These are phyloP conservation scores for Solanum piurae DNA, from an alignment of 257 asterid genomes.

Conservation along the genomic window DNA sequence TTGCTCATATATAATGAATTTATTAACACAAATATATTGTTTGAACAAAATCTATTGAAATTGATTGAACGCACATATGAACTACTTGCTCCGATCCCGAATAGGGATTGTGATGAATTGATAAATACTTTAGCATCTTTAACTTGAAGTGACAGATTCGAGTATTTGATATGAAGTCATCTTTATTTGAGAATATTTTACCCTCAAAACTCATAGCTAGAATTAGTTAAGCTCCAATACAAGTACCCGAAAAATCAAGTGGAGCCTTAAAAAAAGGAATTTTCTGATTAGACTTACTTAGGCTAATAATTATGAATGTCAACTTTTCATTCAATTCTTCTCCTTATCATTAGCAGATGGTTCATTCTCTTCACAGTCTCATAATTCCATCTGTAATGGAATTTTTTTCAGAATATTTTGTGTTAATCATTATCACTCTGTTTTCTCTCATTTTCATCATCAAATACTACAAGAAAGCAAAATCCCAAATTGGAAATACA, in stretches of 20 bases:
- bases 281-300: background rate
- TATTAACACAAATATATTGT: background rate
- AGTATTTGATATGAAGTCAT: background rate
- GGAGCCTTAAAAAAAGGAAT: background rate
- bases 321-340: constrained; percentile 1
- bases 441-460: background rate
- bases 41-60: background rate
- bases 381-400: background rate
- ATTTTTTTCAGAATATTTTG: background rate
- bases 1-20: background rate
- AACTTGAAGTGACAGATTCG: background rate
- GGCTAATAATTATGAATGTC: constrained; percentile 16
- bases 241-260: fast-evolving
- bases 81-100: background rate
- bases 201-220: background rate
- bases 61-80: background rate
- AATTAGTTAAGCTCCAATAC: background rate
- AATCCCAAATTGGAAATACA: background rate
- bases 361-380: background rate
- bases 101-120: background rate
- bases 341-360: background rate
- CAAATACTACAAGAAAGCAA: background rate
- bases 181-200: background rate
- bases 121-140: background rate
- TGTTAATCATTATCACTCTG: background rate